Conservation (phyloP, 1,139 yeast species). For the Zygoascus sp. region DNA sequence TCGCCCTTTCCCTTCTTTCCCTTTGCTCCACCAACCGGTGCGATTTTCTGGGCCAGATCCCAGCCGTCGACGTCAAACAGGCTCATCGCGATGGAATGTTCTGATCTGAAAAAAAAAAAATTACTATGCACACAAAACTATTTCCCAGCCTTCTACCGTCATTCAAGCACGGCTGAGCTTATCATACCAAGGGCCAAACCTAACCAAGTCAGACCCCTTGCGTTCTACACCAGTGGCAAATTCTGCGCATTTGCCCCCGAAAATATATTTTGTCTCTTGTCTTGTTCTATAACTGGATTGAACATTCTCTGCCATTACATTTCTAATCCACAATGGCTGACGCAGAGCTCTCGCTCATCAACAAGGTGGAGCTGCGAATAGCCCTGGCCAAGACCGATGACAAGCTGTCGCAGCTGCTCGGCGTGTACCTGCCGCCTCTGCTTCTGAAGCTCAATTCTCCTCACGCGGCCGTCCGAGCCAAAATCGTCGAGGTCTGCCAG, state of each 20-base stretch:
- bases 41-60: slow-evolving; percentile 59
- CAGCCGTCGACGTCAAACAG: slow-evolving; percentile 80
- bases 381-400: slow-evolving; percentile 70
- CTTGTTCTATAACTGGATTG: too few species aligned
- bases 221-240: not conserved
- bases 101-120: not conserved
- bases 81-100: slow-evolving; percentile 44
- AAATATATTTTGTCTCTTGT: too few species aligned
- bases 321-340: slow-evolving; percentile 29
- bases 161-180: not conserved
- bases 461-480: slow-evolving; percentile 59
- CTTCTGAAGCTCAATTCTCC: slow-evolving; percentile 74
- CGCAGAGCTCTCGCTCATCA: slow-evolving; percentile 33
- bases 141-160: not conserved
- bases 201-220: not conserved
- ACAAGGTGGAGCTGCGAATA: slow-evolving; percentile 68
- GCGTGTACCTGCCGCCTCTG: slow-evolving; percentile 68
- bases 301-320: too few species aligned
- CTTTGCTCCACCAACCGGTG: slow-evolving; percentile 31
- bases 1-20: slow-evolving; percentile 16
- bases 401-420: slow-evolving; percentile 58
- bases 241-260: not conserved
- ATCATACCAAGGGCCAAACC: not conserved
- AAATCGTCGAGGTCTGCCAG: slow-evolving; percentile 62
- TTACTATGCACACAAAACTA: not conserved